Percentiles rank a stretch among this genome's conserved stretches.
Conservation (phyloP, 495 filamentous ascomycete genomes). For the Choiromyces venosus region DNA sequence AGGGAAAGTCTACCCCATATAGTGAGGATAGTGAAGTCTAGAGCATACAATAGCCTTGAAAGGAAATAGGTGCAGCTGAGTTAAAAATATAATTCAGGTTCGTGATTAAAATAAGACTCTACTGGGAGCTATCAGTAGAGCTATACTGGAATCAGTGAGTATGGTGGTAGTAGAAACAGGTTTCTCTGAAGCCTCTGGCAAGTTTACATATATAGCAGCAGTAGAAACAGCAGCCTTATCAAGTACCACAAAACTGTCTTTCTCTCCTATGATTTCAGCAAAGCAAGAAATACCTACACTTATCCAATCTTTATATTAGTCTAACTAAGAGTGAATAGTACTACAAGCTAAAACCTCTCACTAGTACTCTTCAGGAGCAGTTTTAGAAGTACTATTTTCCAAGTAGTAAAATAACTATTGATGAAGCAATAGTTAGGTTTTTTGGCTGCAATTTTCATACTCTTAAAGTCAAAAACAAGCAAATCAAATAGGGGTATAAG, state of each 20-base stretch:
- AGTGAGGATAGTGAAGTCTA: neutral
- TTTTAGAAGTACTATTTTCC: conserved; percentile 5
- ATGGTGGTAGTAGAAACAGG: neutral
- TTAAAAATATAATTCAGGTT: conserved; percentile 10
- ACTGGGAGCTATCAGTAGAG: neutral
- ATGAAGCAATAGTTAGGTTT: conserved; percentile 20
- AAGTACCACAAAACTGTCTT: neutral
- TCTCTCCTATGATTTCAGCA: conserved; percentile 4
- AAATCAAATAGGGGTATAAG: conserved; percentile 14
- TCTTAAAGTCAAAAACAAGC: conserved; percentile 16
- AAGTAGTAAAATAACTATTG: conserved; percentile 6
- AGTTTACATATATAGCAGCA: neutral
- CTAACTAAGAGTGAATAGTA: neutral
- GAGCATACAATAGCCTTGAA: neutral
- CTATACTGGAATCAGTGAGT: too few relatives aligned
- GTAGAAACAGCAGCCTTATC: neutral
- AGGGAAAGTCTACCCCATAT: too few relatives aligned
- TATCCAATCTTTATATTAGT: neutral
- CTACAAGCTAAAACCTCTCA: conserved; percentile 5
- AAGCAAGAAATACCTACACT: conserved; percentile 4
- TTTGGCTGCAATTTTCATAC: conserved; percentile 11
- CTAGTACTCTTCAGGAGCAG: too few relatives aligned
- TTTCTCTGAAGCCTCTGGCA: neutral
- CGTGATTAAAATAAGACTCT: conserved; percentile 1
- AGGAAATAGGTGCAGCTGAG: neutral